Percentiles rank a stretch among this genome's conserved stretches.
Conservation (phyloP, 169 alveolate genomes). For the Plasmodium cynomolgi region DNA sequence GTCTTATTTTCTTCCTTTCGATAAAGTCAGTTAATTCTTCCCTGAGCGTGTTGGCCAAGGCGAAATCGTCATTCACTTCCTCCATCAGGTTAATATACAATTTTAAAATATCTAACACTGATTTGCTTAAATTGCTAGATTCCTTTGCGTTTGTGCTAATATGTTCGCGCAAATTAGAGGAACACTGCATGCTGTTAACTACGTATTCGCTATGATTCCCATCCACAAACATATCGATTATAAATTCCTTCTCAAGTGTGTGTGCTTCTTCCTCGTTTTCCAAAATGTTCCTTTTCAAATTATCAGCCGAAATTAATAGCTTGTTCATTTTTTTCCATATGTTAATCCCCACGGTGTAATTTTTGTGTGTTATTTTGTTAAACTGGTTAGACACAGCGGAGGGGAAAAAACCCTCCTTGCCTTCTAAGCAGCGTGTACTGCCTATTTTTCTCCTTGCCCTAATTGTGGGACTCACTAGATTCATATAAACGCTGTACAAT, state of each 20-base stretch:
- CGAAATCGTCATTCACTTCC: conserved; percentile 26
- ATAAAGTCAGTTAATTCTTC: conserved; percentile 43
- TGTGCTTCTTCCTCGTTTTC: conserved; percentile 10
- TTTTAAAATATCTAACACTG: background rate
- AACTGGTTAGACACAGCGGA: background rate
- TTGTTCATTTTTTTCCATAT: conserved; percentile 20
- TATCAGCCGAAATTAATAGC: background rate
- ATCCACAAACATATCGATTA: conserved; percentile 53
- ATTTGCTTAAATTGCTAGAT: background rate
- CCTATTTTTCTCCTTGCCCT: background rate
- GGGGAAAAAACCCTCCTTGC: background rate
- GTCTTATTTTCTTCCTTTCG: conserved; percentile 33
- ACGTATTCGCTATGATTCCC: conserved; percentile 25
- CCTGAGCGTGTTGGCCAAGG: background rate
- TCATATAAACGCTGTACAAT: background rate
- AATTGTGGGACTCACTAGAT: background rate
- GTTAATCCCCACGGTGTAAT: background rate
- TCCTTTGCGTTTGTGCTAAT: background rate
- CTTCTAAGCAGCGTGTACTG: background rate
- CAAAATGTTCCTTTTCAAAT: conserved; percentile 5
- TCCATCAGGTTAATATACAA: conserved; percentile 22
- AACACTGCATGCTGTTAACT: conserved; percentile 17
- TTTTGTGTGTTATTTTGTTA: conserved; percentile 6
- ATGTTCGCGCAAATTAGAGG: conserved; percentile 8
- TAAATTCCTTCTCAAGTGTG: conserved; percentile 12